Base-by-base conservation (phyloP, 345 rosid genomes). In the Pistacia atlantica region DNA sequence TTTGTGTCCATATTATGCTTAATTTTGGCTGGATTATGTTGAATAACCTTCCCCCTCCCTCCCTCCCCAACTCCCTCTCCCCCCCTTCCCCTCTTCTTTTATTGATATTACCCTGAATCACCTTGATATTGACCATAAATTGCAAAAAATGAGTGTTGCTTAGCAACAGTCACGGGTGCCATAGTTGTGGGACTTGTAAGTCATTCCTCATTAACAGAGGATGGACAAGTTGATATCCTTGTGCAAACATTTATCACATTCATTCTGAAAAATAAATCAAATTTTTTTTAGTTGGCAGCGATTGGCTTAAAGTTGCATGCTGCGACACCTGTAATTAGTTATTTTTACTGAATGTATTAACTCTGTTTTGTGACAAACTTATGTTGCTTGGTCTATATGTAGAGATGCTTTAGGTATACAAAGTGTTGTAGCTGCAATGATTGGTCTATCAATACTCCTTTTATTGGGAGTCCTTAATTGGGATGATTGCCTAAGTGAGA, bases 361-460 rank as follows among this genome's bases (percentile, higher is more conserved):
- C 58, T 45, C n/a, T 25, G 54, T n/a, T 49, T 56, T 54, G 64
- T 58, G 51, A 73, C 31, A 31, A 17, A n/a, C 68, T 45, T 31
- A n/a, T 62, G 12, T 69, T 80, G 67, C 69, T 67, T 75, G 83
- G 33, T 67, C 56, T 70, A 18, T 49, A 3, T 75, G 78, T 90
- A 96, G 99, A 68, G 99, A 96, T 25, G 72, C 87, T 37, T 79
- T 93, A 4, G 94, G 97, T 37, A 84, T 96, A 71, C 97, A 97
- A 12, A 93, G 98, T 78, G 99, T 96, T 52, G 98, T 93, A 49
- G 94, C 99, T 71, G 98, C 98, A 2, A 93, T 96, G 99, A 91
- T 96, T 57, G 97, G 95, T 74, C 82, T 96, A 75, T 93, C 97
- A 12, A 86, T 93, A 71, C 94, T 96, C 56, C 95, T 96, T 61